Evolutionary conservation across 2,329 filamentous ascomycete species (phyloP).

Genomic region (Penicillium expansum): DNA sequence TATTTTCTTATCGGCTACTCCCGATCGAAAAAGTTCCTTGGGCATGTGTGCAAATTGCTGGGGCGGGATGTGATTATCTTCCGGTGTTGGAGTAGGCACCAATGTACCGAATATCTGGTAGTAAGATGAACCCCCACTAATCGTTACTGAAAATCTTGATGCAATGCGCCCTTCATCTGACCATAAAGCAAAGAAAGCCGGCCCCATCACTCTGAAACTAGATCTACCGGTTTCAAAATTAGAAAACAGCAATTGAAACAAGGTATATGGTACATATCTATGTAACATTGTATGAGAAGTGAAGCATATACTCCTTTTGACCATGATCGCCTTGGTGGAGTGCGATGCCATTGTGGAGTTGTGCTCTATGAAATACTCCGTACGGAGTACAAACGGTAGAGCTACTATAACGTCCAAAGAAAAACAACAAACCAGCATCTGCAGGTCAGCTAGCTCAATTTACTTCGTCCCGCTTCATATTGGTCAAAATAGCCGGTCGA

Average conservation of each 20-base stretch:
- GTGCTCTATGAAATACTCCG: no score
- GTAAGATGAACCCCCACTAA: not conserved
- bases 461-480: not conserved
- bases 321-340: conserved; percentile 3
- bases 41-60: no score
- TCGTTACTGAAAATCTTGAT: not conserved
- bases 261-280: not conserved
- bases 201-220: not conserved
- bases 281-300: not conserved
- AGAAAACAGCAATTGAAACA: not conserved
- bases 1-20: not conserved
- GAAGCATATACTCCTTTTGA: not conserved
- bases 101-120: no score
- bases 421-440: not conserved
- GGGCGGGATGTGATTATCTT: not conserved
- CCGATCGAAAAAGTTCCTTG: no score
- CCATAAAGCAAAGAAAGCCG: not conserved
- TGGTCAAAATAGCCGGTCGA: not conserved
- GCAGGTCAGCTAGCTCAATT: not conserved
- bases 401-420: not conserved
- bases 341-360: not conserved
- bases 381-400: no score
- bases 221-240: not conserved
- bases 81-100: not conserved
- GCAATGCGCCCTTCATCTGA: not conserved